Evolutionary conservation across 139 green algal species (phyloP), one percentile per base, ranked within the genome.

Genomic region (Closterium sp.): DNA sequence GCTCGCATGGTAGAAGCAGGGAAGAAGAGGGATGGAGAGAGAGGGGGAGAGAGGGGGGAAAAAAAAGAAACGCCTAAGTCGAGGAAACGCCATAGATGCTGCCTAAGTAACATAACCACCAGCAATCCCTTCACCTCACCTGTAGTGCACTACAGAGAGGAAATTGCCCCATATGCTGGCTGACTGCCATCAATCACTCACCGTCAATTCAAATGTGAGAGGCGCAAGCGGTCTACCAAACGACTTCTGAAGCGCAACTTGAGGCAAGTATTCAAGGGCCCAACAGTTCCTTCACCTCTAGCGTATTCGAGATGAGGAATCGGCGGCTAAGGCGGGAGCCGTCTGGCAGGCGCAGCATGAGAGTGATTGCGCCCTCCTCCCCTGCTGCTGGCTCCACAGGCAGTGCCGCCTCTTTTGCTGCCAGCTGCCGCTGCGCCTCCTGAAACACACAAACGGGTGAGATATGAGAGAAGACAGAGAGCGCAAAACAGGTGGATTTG

Each of bases 331-430:
- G 22, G n/a, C 91, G 86, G 10, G 70, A 86, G 38, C 91, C 91
- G 89, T 94, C 91, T 32, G 91, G 91, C 70, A 93, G 87, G 27
- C 91, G 88, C 19, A 94, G 28, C 30, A 89, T 89, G 32, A 94
- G 31, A 24, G 88, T 92, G 22, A 93, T 89, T 27, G 27, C 91
- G 13, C n/a, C 42, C 42, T 50, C 42, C 32, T 94, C 91, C n/a
- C 89, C 91, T 10, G 28, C 70, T 22, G 88, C 22, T 24, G 91
- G 91, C 34, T 94, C 91, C 45, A 70, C 30, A 30, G 91, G 91
- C 31, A 94, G 88, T 38, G 50, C 5, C 11, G 42, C 11, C 88
- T 32, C 27, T 32, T 94, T 94, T 90, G 22, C 88, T 90, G 85
- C 89, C 87, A 94, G 50, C 73, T 94, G 85, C 19, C 29, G 62